Conservation (phyloP, 495 filamentous ascomycete species). For the Aspergillus affinis region DNA sequence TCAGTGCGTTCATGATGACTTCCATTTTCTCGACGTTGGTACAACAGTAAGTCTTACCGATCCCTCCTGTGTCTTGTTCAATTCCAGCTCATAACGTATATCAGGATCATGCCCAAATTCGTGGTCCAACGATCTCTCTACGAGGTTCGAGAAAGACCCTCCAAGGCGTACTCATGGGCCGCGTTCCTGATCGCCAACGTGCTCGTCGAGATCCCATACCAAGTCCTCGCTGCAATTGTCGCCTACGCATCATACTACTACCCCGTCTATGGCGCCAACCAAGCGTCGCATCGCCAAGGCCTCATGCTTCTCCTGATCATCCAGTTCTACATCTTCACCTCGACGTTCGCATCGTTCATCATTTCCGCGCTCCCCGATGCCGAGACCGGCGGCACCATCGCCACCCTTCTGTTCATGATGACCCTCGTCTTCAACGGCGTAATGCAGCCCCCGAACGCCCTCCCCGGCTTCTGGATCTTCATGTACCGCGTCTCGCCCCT, state of each 20-base stretch:
- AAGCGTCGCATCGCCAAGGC: constrained; percentile 39
- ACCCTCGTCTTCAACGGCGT: constrained; percentile 63
- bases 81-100: constrained; percentile 20
- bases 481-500: constrained; percentile 56
- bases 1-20: constrained; percentile 79
- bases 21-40: constrained; percentile 74
- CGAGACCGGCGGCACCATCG: constrained; percentile 55
- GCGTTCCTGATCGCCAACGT: constrained; percentile 69
- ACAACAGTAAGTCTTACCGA: constrained; percentile 33
- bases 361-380: constrained; percentile 51
- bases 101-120: constrained; percentile 73
- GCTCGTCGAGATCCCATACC: constrained; percentile 72
- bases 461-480: constrained; percentile 60
- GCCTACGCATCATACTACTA: constrained; percentile 66
- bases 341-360: constrained; percentile 63
- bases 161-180: constrained; percentile 71
- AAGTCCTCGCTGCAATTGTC: constrained; percentile 58
- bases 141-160: constrained; percentile 65
- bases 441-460: constrained; percentile 48
- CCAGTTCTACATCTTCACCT: constrained; percentile 67
- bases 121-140: constrained; percentile 65
- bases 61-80: background rate
- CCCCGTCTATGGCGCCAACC: constrained; percentile 44
- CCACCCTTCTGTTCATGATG: constrained; percentile 61
- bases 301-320: constrained; percentile 56